phyloP scores from a whole-genome alignment of 73 alveolate genomes.

The Paramecium octaurelia region DNA sequence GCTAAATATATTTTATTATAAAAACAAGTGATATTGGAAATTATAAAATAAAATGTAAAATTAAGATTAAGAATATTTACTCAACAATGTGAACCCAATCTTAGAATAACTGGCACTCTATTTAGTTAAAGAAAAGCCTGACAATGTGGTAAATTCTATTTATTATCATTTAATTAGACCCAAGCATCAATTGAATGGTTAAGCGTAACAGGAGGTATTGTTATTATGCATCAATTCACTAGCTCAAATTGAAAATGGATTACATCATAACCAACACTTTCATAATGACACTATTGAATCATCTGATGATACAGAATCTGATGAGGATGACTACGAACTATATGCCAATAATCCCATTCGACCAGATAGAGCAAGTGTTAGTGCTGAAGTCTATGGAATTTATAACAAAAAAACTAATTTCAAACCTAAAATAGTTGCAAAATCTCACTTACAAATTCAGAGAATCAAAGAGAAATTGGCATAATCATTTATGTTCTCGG shows the following conservation, averaged over 20 bases:
- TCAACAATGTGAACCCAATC: not conserved
- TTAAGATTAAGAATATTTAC: not conserved
- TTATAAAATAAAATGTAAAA: not conserved
- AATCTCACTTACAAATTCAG: conserved; percentile 66
- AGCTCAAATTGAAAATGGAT: conserved; percentile 8
- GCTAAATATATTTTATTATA: not conserved
- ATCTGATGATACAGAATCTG: conserved; percentile 10
- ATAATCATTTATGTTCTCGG: conserved; percentile 68
- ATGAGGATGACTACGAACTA: conserved; percentile 55
- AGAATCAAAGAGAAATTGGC: conserved; percentile 70
- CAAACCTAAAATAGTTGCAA: conserved; percentile 70
- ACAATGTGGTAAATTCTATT: not conserved
- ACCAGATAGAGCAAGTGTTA: conserved; percentile 65
- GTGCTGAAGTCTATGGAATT: conserved; percentile 80
- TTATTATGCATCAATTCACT: not conserved
- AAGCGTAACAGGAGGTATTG: not conserved
- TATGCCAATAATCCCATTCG: conserved; percentile 39
- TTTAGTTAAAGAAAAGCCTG: conserved; percentile 19
- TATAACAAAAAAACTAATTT: conserved; percentile 71
- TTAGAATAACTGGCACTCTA: conserved; percentile 4
- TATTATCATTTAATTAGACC: not conserved
- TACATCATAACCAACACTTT: not conserved
- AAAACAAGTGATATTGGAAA: not conserved
- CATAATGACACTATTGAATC: not conserved
- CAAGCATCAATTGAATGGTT: conserved; percentile 39